Percentiles rank a stretch among this genome's conserved stretches.
Evolutionary conservation across 2,329 filamentous ascomycete genomes (phyloP).

Genomic region (Venturia effusa): DNA sequence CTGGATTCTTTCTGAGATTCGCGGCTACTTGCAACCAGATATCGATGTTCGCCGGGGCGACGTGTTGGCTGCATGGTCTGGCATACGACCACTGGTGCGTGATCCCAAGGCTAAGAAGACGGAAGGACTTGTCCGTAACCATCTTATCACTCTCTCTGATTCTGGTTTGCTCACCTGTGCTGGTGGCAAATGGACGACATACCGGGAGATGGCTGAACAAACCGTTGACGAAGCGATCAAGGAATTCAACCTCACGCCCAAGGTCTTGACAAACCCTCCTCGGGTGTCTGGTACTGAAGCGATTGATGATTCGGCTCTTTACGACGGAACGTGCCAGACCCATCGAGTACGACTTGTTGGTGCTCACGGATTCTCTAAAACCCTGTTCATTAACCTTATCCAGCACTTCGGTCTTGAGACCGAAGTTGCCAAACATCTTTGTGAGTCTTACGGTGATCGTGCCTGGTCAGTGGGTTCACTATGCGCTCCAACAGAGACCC

Average conservation of each 20-base stretch:
- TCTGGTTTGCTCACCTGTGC: slow-evolving; percentile 77
- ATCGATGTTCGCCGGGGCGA: slow-evolving; percentile 78
- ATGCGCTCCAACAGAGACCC: slow-evolving; percentile 61
- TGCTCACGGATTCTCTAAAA: slow-evolving; percentile 79
- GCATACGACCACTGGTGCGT: slow-evolving; percentile 75
- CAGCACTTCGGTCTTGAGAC: slow-evolving; percentile 89
- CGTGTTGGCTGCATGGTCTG: slow-evolving; percentile 83
- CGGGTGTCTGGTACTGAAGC: slow-evolving; percentile 59
- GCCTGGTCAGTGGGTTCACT: slow-evolving; percentile 84
- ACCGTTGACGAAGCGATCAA: slow-evolving; percentile 71
- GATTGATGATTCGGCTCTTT: slow-evolving; percentile 58
- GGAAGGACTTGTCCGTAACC: slow-evolving; percentile 78
- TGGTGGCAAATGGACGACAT: slow-evolving; percentile 88
- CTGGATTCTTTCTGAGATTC: slow-evolving; percentile 78
- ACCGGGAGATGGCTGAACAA: slow-evolving; percentile 87
- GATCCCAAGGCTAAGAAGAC: slow-evolving; percentile 80
- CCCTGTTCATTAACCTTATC: slow-evolving; percentile 88
- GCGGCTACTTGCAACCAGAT: slow-evolving; percentile 70
- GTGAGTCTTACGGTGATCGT: slow-evolving; percentile 79
- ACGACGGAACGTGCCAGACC: slow-evolving; percentile 71
- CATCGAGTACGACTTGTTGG: slow-evolving; percentile 72
- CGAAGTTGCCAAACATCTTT: slow-evolving; percentile 81
- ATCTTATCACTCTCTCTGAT: slow-evolving; percentile 67
- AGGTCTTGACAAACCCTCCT: slow-evolving; percentile 47
- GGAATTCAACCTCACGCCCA: slow-evolving; percentile 52